Base-by-base conservation (phyloP, 2,329 filamentous ascomycete genomes). In the Coleophoma cylindrospora region DNA sequence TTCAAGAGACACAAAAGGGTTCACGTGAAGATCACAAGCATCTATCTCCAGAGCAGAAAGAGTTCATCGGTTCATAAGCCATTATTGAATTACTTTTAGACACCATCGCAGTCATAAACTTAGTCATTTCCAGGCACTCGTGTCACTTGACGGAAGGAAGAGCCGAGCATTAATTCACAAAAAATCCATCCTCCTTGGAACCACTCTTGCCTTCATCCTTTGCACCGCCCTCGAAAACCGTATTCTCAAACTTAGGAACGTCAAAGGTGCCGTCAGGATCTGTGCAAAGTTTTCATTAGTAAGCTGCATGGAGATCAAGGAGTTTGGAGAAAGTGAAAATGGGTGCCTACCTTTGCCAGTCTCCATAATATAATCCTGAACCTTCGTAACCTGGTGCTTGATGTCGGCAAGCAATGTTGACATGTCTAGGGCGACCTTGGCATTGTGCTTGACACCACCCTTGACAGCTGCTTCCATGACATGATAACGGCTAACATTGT, bases 401-500 rank as follows among this genome's bases (percentile, higher is more conserved):
- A 85, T 61, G 52, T 77, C 70, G n/a, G 68, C 68, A 10, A 76
- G 44, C 40, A 73, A 60, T 55, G 73, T 70, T 15, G 77, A 74
- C 56, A 77, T 59, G 22, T 65, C 67, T 4, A 70, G 48, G 49
- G 65, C 68, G 0, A 82, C 69, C 53, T 70, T 70, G 33, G 74
- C 69, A 50, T 83, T 82, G 3, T 63, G 56, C 57, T 65, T 66
- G 1, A 74, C 69, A 0, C 67, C 80, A 1, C 72, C 74, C 40
- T 64, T 67, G 45, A 86, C 57, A 2, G 81, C 83, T 11, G 73
- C 66, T 53, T 74, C 70, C 0, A 78, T 79, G 17, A 86, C 72
- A 61, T 86, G 74, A 56, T 77, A 87, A 40, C 82, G 69, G 15
- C 75, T 82, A 2, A 83, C 79, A 17, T 68, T 58, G 58, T 87